Conservation (phyloP, 2,329 filamentous ascomycete species). For the Phyllosticta paracitricarpa region DNA sequence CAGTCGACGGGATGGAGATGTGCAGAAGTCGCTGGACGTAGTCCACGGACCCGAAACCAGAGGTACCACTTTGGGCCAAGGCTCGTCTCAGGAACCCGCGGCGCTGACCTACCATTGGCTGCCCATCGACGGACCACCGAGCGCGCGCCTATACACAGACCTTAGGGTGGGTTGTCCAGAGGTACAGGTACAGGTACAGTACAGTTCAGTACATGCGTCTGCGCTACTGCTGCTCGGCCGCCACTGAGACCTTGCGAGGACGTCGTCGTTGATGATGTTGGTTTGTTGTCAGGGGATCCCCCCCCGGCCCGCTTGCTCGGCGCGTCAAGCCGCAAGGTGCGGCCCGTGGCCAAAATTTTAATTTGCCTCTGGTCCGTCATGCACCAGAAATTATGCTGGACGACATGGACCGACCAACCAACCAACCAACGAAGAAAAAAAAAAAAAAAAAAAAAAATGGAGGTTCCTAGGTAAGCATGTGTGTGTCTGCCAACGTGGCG, state of each 20-base stretch:
- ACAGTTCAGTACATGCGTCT: background rate
- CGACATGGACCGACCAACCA: too few species aligned
- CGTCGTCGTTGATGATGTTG: too few species aligned
- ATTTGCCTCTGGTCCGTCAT: background rate
- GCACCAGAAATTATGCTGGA: background rate
- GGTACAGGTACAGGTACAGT: background rate
- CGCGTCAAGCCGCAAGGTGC: background rate
- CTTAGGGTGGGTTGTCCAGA: too few species aligned
- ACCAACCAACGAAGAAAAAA: too few species aligned
- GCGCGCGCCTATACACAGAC: background rate
- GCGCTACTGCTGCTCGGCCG: background rate
- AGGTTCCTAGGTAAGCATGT: background rate
- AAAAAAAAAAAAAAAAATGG: too few species aligned
- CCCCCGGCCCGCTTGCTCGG: background rate
- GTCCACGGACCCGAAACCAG: conserved; percentile 4
- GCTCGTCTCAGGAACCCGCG: conserved; percentile 3
- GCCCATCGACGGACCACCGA: background rate
- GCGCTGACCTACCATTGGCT: background rate
- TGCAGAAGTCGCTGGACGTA: conserved; percentile 3
- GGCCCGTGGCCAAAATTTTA: background rate
- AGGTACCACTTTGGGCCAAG: background rate
- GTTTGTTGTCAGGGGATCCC: background rate
- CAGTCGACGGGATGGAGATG: background rate
- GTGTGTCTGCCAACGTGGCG: background rate
- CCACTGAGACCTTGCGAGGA: background rate